These are phyloP conservation scores for Lantana camara DNA, from an alignment of 257 asterid genomes.

Conservation along the genomic window DNA sequence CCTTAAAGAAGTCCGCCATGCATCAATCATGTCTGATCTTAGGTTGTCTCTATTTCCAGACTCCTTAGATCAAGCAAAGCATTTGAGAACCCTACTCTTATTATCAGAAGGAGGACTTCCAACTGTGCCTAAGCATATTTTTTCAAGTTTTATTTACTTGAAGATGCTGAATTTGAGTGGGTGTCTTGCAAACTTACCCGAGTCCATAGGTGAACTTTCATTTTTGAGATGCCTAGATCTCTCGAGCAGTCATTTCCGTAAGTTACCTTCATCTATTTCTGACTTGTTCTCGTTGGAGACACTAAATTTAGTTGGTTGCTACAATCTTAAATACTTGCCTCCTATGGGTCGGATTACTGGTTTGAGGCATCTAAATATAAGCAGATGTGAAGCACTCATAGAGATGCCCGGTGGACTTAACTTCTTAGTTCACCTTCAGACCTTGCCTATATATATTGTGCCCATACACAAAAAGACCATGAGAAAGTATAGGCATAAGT, in stretches of 20 bases:
- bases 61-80: constrained; percentile 14
- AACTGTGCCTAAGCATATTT: not conserved
- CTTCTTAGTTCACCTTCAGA: constrained; percentile 28
- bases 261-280: constrained; percentile 27
- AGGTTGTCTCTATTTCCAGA: constrained; percentile 11
- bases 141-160: constrained; percentile 24
- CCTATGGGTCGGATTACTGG: not conserved
- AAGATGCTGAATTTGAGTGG: constrained; percentile 31
- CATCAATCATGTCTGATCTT: constrained; percentile 21
- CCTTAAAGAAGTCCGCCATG: constrained; percentile 24
- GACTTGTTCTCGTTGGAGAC: constrained; percentile 22
- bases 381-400: constrained; percentile 34
- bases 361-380: constrained; percentile 34
- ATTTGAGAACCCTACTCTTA: constrained; percentile 32
- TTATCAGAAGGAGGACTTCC: constrained; percentile 27
- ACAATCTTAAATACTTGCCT: constrained; percentile 30
- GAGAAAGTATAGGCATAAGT: not conserved
- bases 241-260: constrained; percentile 28
- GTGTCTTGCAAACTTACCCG: constrained; percentile 18
- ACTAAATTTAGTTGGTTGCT: constrained; percentile 33
- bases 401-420: constrained; percentile 25
- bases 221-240: constrained; percentile 32
- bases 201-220: constrained; percentile 5
- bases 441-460: constrained; percentile 35
- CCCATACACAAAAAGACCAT: not conserved